phyloP scores from a whole-genome alignment of 306 rosid genomes.

The Quercus alba region DNA sequence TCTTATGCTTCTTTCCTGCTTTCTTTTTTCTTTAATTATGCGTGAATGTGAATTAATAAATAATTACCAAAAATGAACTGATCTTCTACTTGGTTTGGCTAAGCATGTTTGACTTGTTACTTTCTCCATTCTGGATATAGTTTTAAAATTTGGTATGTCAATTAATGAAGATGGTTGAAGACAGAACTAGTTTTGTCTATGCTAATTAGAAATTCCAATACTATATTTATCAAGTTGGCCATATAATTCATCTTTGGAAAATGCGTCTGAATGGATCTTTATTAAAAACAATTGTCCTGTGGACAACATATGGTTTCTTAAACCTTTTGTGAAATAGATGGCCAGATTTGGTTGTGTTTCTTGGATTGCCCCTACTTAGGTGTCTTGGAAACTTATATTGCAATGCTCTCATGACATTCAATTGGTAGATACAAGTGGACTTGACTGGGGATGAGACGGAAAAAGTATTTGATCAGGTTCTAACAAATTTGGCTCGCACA shows the following conservation, averaged over 20 bases:
- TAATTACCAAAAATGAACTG: neutral
- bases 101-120: slow-evolving; percentile 3
- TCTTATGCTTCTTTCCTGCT: neutral
- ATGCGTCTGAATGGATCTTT: slow-evolving; percentile 3
- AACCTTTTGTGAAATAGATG: neutral
- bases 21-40: neutral
- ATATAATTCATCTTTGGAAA: neutral
- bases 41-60: neutral
- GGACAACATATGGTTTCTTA: neutral
- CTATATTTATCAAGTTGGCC: neutral
- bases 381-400: neutral
- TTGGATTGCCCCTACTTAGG: neutral
- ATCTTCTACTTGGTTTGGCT: neutral
- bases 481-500: slow-evolving; percentile 55
- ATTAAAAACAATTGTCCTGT: neutral
- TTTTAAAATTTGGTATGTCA: neutral
- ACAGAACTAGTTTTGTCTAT: neutral
- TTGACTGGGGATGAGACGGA: slow-evolving; percentile 69
- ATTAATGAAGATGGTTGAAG: neutral
- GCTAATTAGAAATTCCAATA: slow-evolving; percentile 1
- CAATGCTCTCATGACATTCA: slow-evolving; percentile 5
- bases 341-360: neutral
- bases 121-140: slow-evolving; percentile 1
- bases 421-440: slow-evolving; percentile 71
- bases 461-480: slow-evolving; percentile 55